Conservation (phyloP, 495 filamentous ascomycete species). For the Tetracladium setigerum region DNA sequence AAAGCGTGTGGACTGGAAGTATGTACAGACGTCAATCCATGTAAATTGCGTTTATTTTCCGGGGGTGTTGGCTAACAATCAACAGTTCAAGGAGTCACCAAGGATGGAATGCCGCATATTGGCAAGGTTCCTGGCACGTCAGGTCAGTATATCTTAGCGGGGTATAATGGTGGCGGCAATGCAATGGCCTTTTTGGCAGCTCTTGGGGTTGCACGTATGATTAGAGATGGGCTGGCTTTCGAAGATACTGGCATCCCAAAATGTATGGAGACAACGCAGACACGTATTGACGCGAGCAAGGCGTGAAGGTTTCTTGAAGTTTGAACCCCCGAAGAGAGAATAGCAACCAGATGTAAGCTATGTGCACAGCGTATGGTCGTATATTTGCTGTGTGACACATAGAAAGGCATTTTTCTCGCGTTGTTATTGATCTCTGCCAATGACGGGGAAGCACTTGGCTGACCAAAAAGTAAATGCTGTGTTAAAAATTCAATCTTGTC, state of each 20-base stretch:
- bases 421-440: too few species aligned
- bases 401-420: too few species aligned
- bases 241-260: constrained; percentile 15
- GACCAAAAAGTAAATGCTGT: too few species aligned
- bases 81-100: constrained; percentile 36
- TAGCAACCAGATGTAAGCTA: too few species aligned
- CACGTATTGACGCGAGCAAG: constrained; percentile 1
- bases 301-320: too few species aligned
- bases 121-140: constrained; percentile 20
- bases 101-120: constrained; percentile 40
- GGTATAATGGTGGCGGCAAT: constrained; percentile 25
- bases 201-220: constrained; percentile 19
- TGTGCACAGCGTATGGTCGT: too few species aligned
- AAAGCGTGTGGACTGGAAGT: constrained; percentile 42
- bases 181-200: constrained; percentile 16
- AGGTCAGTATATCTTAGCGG: constrained; percentile 18
- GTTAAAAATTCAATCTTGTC: too few species aligned
- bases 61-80: not conserved
- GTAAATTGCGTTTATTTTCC: too few species aligned
- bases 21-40: too few species aligned
- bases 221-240: constrained; percentile 9
- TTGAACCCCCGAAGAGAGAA: too few species aligned
- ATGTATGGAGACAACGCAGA: constrained; percentile 7
- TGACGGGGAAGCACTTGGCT: too few species aligned
- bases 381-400: too few species aligned